Evolutionary conservation across 2,329 filamentous ascomycete genomes (phyloP), one percentile per base, ranked within the genome.

Genomic region (Aspergillus ustus): DNA sequence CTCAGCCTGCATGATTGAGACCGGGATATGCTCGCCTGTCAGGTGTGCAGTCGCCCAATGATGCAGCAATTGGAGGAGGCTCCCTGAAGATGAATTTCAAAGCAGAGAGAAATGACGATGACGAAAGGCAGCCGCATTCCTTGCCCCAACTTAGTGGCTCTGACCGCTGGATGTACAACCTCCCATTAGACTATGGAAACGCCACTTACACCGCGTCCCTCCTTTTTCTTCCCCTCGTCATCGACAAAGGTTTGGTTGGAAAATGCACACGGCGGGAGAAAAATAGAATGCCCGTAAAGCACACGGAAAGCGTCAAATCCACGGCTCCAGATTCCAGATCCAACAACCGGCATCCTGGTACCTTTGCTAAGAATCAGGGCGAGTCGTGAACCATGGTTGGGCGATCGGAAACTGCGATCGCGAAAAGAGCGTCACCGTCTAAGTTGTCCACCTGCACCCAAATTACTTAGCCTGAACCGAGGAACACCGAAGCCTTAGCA

Each of bases 191-290:
- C 60, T 64, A 66, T 63, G 44, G 50, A 44, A 58, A 53, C 63
- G 57, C 60, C 58, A 63, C 58, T 61, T 60, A 60, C 63, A 64
- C 63, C 50, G 40, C 63, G 59, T 61, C 54, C 31, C 44, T 61
- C 58, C 52, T 53, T 57, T 37, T 37, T 55, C 29, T 52, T 29
- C 56, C 15, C 34, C 34, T 40, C 13, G 15, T 40, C 34, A 17
- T 29, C 46, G 48, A 37, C 52, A 34, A 7, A n/a, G 25, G 25
- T 56, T 34, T 37, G 25, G 28, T 17, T 7, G 46, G 28, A 28
- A 37, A 22, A 34, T 13, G 31, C 52, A 46, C 22, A 20, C 28
- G 19, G 48, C 46, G 20, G 22, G 17, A 48, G n/a, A 5, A 37
- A 34, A 56, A 56, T 48, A 19, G 43, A 50, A 50, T 22, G 7